A percentile compares a stretch with the other conserved stretches of the same genome.
These are phyloP conservation scores for Claviceps maximensis DNA, from an alignment of 2,329 filamentous ascomycete genomes.

Conservation along the genomic window DNA sequence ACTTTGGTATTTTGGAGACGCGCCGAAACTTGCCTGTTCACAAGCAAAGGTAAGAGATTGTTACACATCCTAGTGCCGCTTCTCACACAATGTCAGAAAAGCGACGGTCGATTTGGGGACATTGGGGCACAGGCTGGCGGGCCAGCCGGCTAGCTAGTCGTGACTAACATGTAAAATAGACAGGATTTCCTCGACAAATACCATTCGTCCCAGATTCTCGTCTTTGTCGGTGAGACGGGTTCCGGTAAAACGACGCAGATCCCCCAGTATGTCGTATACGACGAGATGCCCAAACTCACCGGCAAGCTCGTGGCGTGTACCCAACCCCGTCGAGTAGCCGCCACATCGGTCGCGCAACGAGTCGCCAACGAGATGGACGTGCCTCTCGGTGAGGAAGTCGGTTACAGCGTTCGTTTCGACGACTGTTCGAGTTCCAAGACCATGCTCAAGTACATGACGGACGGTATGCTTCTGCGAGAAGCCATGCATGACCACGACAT, in stretches of 20 bases:
- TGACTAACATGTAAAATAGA: constrained; percentile 25
- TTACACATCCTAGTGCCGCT: neutral
- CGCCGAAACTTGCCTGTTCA: constrained; percentile 82
- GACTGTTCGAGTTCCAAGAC: constrained; percentile 83
- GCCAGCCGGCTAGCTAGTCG: neutral
- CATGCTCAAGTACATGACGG: constrained; percentile 98
- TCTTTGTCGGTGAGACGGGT: constrained; percentile 98
- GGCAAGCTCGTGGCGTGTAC: constrained; percentile 93
- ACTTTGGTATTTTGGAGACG: constrained; percentile 78
- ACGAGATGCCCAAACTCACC: constrained; percentile 78
- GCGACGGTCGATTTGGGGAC: neutral
- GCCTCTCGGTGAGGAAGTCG: constrained; percentile 81
- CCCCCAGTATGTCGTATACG: constrained; percentile 93
- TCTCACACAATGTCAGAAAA: neutral
- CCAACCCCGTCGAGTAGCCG: constrained; percentile 91
- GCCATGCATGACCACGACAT: constrained; percentile 93
- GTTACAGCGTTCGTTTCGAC: constrained; percentile 98
- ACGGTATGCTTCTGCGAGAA: constrained; percentile 94
- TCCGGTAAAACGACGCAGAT: constrained; percentile 99
- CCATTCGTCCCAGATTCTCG: constrained; percentile 87
- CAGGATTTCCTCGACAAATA: constrained; percentile 90
- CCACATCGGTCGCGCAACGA: constrained; percentile 97
- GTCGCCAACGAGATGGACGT: constrained; percentile 96
- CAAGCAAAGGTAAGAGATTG: constrained; percentile 58
- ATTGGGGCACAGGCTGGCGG: neutral